Percentiles rank a stretch among this genome's conserved stretches.
Evolutionary conservation across 108 stramenopile species (phyloP).

Genomic region (Nitzschia putrida): DNA sequence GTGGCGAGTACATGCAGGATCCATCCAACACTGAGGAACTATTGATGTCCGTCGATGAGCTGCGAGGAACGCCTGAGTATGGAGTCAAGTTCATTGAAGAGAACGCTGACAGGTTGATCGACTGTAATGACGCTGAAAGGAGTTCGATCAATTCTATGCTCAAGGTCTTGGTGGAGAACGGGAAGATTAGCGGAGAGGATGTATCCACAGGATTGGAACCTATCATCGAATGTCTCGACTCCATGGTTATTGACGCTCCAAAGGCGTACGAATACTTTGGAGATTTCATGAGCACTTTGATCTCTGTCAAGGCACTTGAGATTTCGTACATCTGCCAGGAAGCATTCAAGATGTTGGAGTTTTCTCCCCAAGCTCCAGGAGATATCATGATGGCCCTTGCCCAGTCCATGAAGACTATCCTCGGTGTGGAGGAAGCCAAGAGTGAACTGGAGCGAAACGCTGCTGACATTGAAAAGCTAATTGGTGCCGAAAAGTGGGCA

Average conservation of each 20-base stretch:
- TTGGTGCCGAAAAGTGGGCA: slow-evolving; percentile 34
- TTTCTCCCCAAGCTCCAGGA: slow-evolving; percentile 16
- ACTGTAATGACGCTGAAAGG: slow-evolving; percentile 70
- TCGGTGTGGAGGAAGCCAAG: slow-evolving; percentile 30
- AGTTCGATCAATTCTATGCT: slow-evolving; percentile 57
- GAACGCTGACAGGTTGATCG: slow-evolving; percentile 56
- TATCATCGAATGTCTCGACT: slow-evolving; percentile 73
- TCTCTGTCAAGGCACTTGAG: slow-evolving; percentile 50
- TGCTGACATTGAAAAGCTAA: slow-evolving; percentile 22
- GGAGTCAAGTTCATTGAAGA: slow-evolving; percentile 54
- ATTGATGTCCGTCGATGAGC: slow-evolving; percentile 65
- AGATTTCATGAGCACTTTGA: slow-evolving; percentile 54
- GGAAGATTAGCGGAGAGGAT: slow-evolving; percentile 52
- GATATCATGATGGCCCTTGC: slow-evolving; percentile 19
- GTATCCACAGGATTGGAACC: slow-evolving; percentile 53
- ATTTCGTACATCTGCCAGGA: slow-evolving; percentile 63
- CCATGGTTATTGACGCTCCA: slow-evolving; percentile 64
- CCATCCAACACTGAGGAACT: slow-evolving; percentile 62
- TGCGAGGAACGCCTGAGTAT: slow-evolving; percentile 55
- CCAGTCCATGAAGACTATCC: slow-evolving; percentile 13
- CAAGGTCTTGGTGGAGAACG: slow-evolving; percentile 51
- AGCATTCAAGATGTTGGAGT: slow-evolving; percentile 36
- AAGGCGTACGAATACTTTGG: slow-evolving; percentile 61
- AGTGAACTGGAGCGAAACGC: slow-evolving; percentile 7
- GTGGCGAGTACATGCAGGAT: slow-evolving; percentile 67